Base-by-base conservation (phyloP, 305 asterid genomes). In the Rubia occidens region DNA sequence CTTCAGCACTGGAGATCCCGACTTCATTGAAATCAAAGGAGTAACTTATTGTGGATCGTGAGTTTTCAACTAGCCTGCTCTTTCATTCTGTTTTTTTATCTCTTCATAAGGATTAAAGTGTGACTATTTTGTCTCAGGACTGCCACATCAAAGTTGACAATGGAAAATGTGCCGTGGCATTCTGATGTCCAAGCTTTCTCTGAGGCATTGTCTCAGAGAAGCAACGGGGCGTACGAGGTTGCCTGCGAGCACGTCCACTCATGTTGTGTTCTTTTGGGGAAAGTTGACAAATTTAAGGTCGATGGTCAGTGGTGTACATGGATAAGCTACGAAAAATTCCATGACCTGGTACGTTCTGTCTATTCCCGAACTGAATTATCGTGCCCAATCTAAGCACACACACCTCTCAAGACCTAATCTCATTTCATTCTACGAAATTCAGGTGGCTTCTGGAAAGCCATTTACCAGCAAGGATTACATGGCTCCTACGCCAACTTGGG, bases 161-260 rank as follows among this genome's bases (percentile, higher is more conserved):
- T 89, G 98, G 97, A 88, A 84, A 94, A 90, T 70, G 98, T 90
- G 32, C 98, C 98, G 1, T 90, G 96, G 98, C 98, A 94, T 83
- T 13, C 88, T 68, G 98, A 87, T 79, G 97, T 93, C 56, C 86
- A 87, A 74, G 90, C 82, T 60, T 94, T 93, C 66, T 89, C 97
- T 0, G 96, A 88, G 78, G 93, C 95, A 49, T 78, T 93, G 74
- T 86, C 89, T 76, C 78, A 59, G 73, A 93, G 82, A 85, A 93
- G 96, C 87, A 83, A 84, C 2, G 92, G 96, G 56, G 88, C 80
- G 13, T 93, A 93, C 39, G 96, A 87, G 78, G 91, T 93, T 82
- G 96, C 97, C 56, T 93, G 97, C 71, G 97, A 93, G 83, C 98
- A 90, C 26, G 96, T 77, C 59, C 97, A 90, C 66, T 93, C 97